phyloP scores from a whole-genome alignment of 306 rosid genomes.

The Fragaria iinumae region DNA sequence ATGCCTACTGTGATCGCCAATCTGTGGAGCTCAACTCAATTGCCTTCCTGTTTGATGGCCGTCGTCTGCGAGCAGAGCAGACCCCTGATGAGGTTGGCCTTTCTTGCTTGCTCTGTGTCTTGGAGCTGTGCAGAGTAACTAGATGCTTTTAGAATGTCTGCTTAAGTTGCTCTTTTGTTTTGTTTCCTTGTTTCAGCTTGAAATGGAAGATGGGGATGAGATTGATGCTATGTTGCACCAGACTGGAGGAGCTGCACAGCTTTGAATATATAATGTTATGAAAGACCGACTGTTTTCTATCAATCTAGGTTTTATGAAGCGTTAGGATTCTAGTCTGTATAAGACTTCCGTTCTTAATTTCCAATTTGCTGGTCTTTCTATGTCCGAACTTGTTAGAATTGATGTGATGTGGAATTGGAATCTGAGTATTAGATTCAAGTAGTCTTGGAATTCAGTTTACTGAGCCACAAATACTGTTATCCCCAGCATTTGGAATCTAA shows the following conservation, averaged over 20 bases:
- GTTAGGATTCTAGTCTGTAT: neutral
- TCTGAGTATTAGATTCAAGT: neutral
- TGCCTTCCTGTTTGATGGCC: constrained; percentile 67
- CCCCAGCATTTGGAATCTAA: neutral
- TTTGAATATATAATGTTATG: neutral
- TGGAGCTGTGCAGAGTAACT: neutral
- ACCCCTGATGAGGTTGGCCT: constrained; percentile 69
- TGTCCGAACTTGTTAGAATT: neutral
- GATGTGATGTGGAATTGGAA: constrained; percentile 1
- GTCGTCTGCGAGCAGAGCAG: constrained; percentile 61
- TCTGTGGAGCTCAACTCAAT: constrained; percentile 51
- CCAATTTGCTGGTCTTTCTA: neutral
- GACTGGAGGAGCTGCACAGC: constrained; percentile 43
- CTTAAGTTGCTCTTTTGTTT: neutral
- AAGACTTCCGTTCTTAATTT: neutral
- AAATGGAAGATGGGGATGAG: constrained; percentile 78
- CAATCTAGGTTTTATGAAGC: neutral
- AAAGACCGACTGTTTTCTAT: neutral
- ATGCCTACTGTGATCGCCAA: constrained; percentile 71
- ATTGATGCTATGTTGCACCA: constrained; percentile 79
- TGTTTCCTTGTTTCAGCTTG: constrained; percentile 20
- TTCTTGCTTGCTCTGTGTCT: neutral
- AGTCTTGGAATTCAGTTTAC: neutral
- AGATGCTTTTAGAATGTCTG: neutral
- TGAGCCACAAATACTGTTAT: neutral